Evolutionary conservation across 2,329 filamentous ascomycete species (phyloP).

Genomic region (Sporothrix euskadiensis): DNA sequence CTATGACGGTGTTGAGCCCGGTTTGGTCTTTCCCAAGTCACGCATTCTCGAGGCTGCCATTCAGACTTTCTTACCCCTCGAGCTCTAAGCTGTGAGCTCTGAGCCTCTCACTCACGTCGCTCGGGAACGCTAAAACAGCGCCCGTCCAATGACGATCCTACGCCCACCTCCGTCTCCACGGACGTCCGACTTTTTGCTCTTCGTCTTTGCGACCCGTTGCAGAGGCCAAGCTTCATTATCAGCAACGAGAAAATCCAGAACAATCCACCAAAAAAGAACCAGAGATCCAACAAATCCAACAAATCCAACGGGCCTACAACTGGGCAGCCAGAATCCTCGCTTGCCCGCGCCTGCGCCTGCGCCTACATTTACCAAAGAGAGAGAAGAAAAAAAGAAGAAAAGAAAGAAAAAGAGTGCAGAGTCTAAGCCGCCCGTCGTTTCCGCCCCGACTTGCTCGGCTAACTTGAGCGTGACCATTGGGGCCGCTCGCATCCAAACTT

Average conservation of each 20-base stretch:
- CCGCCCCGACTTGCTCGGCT: neutral
- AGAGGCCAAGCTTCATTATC: constrained; percentile 9
- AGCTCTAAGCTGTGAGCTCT: neutral
- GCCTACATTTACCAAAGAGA: neutral
- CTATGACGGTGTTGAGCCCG: neutral
- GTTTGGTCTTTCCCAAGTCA: neutral
- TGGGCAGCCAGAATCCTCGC: neutral
- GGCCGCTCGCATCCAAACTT: neutral
- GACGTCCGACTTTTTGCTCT: neutral
- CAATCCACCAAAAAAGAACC: neutral
- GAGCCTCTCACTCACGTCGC: no score
- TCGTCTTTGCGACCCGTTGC: constrained; percentile 12
- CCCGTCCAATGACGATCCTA: constrained; percentile 15
- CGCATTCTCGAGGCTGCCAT: neutral
- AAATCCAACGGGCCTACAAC: neutral
- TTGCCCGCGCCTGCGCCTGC: neutral
- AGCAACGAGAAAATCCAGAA: neutral
- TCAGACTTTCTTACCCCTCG: neutral
- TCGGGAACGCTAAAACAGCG: constrained; percentile 18
- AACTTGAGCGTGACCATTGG: neutral
- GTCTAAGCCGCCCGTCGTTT: neutral
- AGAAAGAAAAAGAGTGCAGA: neutral
- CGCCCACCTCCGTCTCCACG: neutral
- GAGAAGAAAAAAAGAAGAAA: no score
- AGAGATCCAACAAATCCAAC: neutral